Evolutionary conservation across 495 filamentous ascomycete species (phyloP).

Genomic region (Neurospora discreta): DNA sequence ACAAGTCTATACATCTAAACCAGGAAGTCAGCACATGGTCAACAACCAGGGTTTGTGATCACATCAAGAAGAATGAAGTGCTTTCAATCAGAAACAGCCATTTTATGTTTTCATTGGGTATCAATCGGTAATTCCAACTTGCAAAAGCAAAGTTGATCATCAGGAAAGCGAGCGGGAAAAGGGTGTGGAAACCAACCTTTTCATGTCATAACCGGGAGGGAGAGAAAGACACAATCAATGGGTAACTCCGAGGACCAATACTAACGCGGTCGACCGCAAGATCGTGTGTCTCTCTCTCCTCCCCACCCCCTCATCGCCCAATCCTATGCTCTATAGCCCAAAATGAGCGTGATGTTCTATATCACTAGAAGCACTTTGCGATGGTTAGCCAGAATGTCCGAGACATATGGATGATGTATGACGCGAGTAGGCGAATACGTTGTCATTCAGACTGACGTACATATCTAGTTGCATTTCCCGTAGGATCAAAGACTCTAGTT

Average conservation of each 20-base stretch:
- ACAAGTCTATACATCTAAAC: background rate
- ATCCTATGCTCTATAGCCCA: background rate
- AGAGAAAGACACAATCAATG: background rate
- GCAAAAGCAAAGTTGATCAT: slow-evolving; percentile 72
- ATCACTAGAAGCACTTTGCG: background rate
- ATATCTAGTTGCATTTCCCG: slow-evolving; percentile 85
- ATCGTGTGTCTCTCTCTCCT: background rate
- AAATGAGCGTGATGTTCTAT: background rate
- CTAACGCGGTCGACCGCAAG: background rate
- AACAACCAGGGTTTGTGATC: background rate
- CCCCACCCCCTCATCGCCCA: background rate
- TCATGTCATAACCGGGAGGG: background rate
- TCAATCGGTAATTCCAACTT: slow-evolving; percentile 99
- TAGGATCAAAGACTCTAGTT: slow-evolving; percentile 99
- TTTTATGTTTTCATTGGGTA: slow-evolving; percentile 72
- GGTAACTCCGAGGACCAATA: background rate
- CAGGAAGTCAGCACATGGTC: slow-evolving; percentile 8
- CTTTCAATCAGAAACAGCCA: slow-evolving; percentile 77
- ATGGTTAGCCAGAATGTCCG: background rate
- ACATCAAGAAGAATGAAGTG: slow-evolving; percentile 3
- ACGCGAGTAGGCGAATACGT: background rate
- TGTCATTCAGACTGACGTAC: slow-evolving; percentile 96
- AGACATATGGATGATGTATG: background rate
- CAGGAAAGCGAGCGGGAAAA: slow-evolving; percentile 34
- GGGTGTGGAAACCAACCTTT: slow-evolving; percentile 8